Percentiles rank a stretch among this genome's conserved stretches.
phyloP scores from a whole-genome alignment of 305 asterid genomes.

The Solanum hybrid region DNA sequence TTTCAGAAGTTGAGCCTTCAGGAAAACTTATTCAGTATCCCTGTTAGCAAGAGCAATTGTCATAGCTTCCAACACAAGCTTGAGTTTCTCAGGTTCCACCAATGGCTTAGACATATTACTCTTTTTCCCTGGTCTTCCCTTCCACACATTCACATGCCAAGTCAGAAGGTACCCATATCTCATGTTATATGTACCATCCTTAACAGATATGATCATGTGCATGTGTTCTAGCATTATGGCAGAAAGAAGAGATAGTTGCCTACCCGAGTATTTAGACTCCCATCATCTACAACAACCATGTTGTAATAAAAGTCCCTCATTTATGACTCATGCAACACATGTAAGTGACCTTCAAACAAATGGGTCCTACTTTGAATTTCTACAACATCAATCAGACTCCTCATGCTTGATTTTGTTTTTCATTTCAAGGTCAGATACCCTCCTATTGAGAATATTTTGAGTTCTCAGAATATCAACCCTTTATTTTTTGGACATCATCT shows the following conservation, averaged over 20 bases:
- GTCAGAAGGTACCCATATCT: background rate
- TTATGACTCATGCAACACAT: background rate
- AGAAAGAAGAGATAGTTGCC: background rate
- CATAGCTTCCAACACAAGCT: background rate
- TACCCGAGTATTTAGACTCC: background rate
- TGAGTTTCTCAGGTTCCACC: background rate
- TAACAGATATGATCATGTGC: background rate
- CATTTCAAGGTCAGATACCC: background rate
- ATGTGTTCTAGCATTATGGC: background rate
- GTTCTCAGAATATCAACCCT: background rate
- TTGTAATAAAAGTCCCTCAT: background rate
- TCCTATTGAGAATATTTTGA: background rate
- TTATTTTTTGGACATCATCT: background rate
- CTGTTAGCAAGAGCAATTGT: background rate
- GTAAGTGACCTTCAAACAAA: background rate
- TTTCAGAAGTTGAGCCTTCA: background rate
- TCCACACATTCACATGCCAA: background rate
- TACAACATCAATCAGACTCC: background rate
- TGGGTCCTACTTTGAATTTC: background rate
- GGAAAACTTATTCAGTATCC: background rate
- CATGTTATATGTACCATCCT: background rate
- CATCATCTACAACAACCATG: background rate
- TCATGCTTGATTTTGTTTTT: background rate
- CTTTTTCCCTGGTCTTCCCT: background rate
- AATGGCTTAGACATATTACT: background rate